phyloP scores from a whole-genome alignment of 139 green algal genomes.

The Closterium sp. region DNA sequence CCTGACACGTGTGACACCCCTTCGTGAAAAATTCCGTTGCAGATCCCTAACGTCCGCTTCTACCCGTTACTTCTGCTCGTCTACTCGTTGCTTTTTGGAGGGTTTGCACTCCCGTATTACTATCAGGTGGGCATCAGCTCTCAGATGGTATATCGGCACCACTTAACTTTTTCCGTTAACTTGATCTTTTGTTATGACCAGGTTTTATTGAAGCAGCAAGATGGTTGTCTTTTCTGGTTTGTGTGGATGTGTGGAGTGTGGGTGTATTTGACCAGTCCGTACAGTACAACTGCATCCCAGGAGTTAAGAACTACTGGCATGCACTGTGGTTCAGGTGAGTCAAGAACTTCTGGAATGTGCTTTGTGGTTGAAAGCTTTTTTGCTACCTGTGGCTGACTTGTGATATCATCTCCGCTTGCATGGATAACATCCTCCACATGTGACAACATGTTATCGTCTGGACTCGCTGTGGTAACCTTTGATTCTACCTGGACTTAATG shows the following conservation, averaged over 20 bases:
- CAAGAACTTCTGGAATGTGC: neutral
- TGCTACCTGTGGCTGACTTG: neutral
- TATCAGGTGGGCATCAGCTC: neutral
- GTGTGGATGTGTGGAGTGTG: neutral
- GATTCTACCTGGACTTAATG: neutral
- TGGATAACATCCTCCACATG: too few relatives aligned
- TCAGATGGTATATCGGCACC: neutral
- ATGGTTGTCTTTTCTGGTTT: neutral
- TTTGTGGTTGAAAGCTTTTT: too few relatives aligned
- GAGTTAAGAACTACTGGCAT: conserved; percentile 22
- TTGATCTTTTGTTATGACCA: neutral
- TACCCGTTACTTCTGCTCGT: neutral
- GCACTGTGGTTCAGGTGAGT: conserved; percentile 46
- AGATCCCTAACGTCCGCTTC: conserved; percentile 34
- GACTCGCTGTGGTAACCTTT: neutral
- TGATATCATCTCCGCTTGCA: neutral
- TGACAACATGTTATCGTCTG: neutral
- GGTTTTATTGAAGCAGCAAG: neutral
- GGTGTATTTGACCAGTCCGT: neutral
- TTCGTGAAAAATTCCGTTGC: neutral
- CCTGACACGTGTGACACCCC: neutral
- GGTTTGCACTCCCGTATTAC: conserved; percentile 21
- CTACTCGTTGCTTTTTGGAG: conserved; percentile 39
- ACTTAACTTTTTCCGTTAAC: neutral
- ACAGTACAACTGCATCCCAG: conserved; percentile 1